Evolutionary conservation across 768 basidiomycete species (phyloP).

Genomic region (Russula emetica): DNA sequence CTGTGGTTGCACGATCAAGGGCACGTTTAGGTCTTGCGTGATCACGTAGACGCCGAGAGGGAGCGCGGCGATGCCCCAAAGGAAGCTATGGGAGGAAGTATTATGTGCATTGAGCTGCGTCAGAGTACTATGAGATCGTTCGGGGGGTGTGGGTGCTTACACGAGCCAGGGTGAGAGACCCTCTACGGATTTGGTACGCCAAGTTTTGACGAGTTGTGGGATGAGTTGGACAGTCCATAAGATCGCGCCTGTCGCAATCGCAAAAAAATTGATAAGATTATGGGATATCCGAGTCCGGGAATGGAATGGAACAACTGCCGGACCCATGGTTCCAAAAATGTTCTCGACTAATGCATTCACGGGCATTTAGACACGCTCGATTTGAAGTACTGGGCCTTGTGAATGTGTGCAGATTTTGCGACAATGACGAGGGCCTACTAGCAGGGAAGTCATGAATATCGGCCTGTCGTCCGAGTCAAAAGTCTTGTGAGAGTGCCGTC

Average conservation of each 20-base stretch:
- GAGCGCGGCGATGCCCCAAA: constrained; percentile 57
- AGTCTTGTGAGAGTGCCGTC: no score
- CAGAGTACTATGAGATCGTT: no score
- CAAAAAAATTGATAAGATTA: no score
- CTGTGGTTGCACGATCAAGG: constrained; percentile 66
- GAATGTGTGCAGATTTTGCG: no score
- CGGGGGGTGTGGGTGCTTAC: constrained; percentile 34
- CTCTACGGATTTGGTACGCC: constrained; percentile 57
- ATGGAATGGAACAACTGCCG: background rate
- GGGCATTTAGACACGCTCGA: constrained; percentile 35
- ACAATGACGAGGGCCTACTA: no score
- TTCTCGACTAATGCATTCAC: constrained; percentile 57
- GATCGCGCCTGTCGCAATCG: constrained; percentile 46
- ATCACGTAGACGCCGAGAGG: constrained; percentile 69
- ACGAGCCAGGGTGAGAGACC: constrained; percentile 68
- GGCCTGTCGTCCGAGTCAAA: no score
- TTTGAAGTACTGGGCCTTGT: no score
- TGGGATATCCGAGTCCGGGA: no score
- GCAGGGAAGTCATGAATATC: no score
- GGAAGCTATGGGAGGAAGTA: constrained; percentile 37
- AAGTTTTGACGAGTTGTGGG: constrained; percentile 73
- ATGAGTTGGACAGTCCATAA: constrained; percentile 65
- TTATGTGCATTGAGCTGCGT: no score
- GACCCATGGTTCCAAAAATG: constrained; percentile 50
- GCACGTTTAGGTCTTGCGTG: constrained; percentile 62